Evolutionary conservation across 768 basidiomycete species (phyloP), one percentile per base, ranked within the genome.

Genomic region (Podaxis sp.): DNA sequence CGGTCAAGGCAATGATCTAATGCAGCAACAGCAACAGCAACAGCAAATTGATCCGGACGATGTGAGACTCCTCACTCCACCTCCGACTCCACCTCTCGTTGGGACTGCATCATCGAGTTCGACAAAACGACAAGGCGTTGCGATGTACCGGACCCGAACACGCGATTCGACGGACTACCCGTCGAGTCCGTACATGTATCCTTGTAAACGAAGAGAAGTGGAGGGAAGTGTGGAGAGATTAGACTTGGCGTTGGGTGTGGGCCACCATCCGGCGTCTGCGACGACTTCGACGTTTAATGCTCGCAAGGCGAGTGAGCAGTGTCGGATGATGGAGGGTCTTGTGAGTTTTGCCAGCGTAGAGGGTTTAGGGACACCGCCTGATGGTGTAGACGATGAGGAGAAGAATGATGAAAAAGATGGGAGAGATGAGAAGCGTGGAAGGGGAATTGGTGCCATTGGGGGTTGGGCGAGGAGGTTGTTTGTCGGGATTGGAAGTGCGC

Each of bases 291-390:
- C 61, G 48, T 72, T 72, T 42, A 72, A 72, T 61, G 69, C 63
- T 15, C 54, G 71, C 12, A 67, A 68, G 13, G 71, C 71, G 36
- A 67, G 66, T 49, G 68, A 65, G 52, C 64, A 56, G 54, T 69
- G 68, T 58, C 62, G 68, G 46, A 59, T 57, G 62, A 70, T 72
- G 57, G 67, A 72, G 19, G 71, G 71, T 11, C 70, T 69, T 64
- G 68, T 72, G 17, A 65, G 64, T 46, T 72, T 72, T 64, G 55
- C 68, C 42, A 65, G 48, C 46, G 64, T 72, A 15, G 71, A 72
- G 52, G 71, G 71, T 22, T 40, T 72, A 57, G 71, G 71, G 19
- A 66, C 40, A 4, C 71, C 71, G 0, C 69, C 69, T 3, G 68
- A 69, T 24, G 63, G 64, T 48, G 66, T 56, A 17, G 65, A 65